Conservation (phyloP, 768 basidiomycete genomes). For the Coprinopsis cinerea region DNA sequence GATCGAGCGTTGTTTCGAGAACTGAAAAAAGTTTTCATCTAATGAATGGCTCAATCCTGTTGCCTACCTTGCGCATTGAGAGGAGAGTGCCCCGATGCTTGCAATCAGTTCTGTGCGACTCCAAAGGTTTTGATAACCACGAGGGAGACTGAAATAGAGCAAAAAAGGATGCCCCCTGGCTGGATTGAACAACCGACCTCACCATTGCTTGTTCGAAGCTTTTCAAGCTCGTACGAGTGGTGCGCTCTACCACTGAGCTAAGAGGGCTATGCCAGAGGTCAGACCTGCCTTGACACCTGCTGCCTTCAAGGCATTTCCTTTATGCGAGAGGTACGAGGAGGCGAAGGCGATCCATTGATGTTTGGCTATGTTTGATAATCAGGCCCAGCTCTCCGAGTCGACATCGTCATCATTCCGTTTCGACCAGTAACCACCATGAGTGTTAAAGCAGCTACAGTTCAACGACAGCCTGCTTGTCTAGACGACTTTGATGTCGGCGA, state of each 20-base stretch:
- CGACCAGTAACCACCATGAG: not conserved
- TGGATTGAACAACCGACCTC: constrained; percentile 38
- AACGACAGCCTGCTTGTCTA: constrained; percentile 15
- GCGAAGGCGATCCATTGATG: too few relatives aligned
- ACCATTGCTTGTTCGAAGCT: constrained; percentile 20
- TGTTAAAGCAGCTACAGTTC: not conserved
- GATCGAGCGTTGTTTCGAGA: constrained; percentile 56
- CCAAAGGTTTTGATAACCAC: too few relatives aligned
- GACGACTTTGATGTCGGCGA: constrained; percentile 24
- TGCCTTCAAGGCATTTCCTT: not conserved
- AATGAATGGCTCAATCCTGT: too few relatives aligned
- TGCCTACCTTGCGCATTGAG: too few relatives aligned
- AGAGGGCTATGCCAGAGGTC: constrained; percentile 28
- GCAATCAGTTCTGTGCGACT: too few relatives aligned
- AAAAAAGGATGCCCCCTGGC: constrained; percentile 28
- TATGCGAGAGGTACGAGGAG: not conserved
- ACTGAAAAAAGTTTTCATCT: constrained; percentile 87
- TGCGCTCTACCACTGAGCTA: constrained; percentile 55
- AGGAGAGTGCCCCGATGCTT: too few relatives aligned
- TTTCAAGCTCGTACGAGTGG: constrained; percentile 39
- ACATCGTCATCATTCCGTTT: not conserved
- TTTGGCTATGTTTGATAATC: too few relatives aligned
- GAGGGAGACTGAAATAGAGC: not conserved
- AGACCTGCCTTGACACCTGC: not conserved
- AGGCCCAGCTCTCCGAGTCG: not conserved